phyloP scores from a whole-genome alignment of 2,329 filamentous ascomycete species.

The Grosmannia serpens region DNA sequence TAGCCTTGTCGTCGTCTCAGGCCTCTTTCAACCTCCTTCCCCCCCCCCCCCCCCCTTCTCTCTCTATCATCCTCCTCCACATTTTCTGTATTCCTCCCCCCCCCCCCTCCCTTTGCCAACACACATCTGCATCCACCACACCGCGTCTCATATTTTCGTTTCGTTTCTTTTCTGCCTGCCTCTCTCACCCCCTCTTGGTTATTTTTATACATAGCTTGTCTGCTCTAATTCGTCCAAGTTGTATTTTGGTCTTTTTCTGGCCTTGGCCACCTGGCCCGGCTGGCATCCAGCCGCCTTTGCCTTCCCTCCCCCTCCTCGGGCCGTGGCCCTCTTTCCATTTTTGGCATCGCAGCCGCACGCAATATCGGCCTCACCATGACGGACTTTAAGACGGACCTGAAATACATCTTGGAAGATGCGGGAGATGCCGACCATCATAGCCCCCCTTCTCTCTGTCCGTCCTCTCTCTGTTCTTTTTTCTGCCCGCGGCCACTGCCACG shows the following conservation, averaged over 20 bases:
- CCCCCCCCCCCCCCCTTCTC: neutral
- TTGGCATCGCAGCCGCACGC: neutral
- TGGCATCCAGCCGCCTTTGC: neutral
- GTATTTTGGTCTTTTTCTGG: neutral
- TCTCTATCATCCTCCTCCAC: neutral
- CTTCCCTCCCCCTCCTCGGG: neutral
- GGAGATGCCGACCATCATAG: neutral
- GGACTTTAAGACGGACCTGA: neutral
- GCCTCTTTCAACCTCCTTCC: neutral
- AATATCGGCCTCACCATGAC: neutral
- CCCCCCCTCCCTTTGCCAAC: neutral
- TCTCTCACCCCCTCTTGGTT: neutral
- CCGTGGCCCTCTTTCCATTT: neutral
- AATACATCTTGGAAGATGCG: constrained; percentile 1
- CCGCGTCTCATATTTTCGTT: neutral
- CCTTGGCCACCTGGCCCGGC: neutral
- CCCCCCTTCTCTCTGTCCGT: neutral
- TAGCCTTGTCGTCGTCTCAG: neutral
- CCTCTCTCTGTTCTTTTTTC: neutral
- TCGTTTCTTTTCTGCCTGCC: neutral
- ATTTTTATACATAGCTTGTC: neutral
- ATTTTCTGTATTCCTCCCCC: neutral
- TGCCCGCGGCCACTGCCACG: neutral
- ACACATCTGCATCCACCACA: neutral
- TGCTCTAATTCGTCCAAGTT: neutral